These are phyloP conservation scores for Taxillus chinensis DNA, from an alignment of 164 flowering plant genomes.

Conservation along the genomic window DNA sequence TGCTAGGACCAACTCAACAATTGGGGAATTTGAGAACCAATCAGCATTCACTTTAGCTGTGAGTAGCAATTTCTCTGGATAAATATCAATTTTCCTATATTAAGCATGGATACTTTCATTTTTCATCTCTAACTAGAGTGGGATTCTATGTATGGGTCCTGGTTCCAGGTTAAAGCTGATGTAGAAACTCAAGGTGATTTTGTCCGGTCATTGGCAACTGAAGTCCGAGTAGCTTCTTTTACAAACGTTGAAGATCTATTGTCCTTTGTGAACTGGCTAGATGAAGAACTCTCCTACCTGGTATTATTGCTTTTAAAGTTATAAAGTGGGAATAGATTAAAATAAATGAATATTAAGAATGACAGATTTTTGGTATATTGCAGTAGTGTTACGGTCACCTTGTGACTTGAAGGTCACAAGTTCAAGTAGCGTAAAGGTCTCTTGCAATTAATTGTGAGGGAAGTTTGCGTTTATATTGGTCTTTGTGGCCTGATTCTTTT, in stretches of 20 bases:
- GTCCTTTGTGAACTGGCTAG: constrained; percentile 94
- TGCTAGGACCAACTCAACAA: constrained; percentile 94
- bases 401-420: too few species aligned
- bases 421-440: too few species aligned
- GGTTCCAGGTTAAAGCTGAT: constrained; percentile 87
- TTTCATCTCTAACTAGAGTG: background rate
- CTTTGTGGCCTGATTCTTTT: too few species aligned
- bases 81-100: too few species aligned
- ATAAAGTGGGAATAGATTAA: background rate
- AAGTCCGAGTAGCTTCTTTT: constrained; percentile 87
- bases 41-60: constrained; percentile 90
- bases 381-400: too few species aligned
- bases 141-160: constrained; percentile 5
- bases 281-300: constrained; percentile 97
- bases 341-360: too few species aligned
- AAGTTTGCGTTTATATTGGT: too few species aligned
- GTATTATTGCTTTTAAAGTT: constrained; percentile 27
- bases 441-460: too few species aligned
- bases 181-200: constrained; percentile 99
- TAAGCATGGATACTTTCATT: too few species aligned
- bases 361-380: too few species aligned
- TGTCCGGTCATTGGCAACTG: constrained; percentile 82
- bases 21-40: constrained; percentile 90
- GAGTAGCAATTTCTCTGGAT: constrained; percentile 15
- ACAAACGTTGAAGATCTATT: constrained; percentile 67